Evolutionary conservation across 2,329 filamentous ascomycete genomes (phyloP).

Genomic region (Claviceps capensis): DNA sequence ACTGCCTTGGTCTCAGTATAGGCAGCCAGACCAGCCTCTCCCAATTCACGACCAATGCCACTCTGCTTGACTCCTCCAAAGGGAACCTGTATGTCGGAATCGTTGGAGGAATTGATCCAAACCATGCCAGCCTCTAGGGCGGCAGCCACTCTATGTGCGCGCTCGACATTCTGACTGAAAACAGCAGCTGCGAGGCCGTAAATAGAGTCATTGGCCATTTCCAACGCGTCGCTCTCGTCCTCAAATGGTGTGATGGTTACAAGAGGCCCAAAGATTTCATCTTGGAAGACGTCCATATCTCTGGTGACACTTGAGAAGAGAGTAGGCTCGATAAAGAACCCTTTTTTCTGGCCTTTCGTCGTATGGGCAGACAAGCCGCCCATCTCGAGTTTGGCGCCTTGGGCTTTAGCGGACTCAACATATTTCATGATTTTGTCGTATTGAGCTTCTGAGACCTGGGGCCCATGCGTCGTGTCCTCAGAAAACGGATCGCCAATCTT

Average conservation of each 20-base stretch:
- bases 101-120: slow-evolving; percentile 36
- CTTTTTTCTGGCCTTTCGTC: slow-evolving; percentile 23
- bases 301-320: slow-evolving; percentile 28
- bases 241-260: slow-evolving; percentile 28
- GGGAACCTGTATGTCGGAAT: slow-evolving; percentile 28
- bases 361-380: slow-evolving; percentile 41
- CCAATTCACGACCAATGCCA: slow-evolving; percentile 31
- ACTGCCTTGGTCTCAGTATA: slow-evolving; percentile 30
- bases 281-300: slow-evolving; percentile 29
- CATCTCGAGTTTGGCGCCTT: slow-evolving; percentile 52
- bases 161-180: slow-evolving; percentile 44
- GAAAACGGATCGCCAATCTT: slow-evolving; percentile 59
- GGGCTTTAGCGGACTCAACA: slow-evolving; percentile 53
- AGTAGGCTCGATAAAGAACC: slow-evolving; percentile 33
- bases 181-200: slow-evolving; percentile 50
- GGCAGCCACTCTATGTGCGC: slow-evolving; percentile 33
- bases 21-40: slow-evolving; percentile 29
- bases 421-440: slow-evolving; percentile 58
- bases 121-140: slow-evolving; percentile 47
- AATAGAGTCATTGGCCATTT: slow-evolving; percentile 35
- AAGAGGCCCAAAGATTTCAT: slow-evolving; percentile 34
- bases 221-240: slow-evolving; percentile 27
- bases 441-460: slow-evolving; percentile 57
- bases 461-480: slow-evolving; percentile 58
- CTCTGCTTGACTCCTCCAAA: slow-evolving; percentile 36